Evolutionary conservation across 164 flowering plant genomes (phyloP), one percentile per base, ranked within the genome.

Genomic region (Dillenia turbinata): DNA sequence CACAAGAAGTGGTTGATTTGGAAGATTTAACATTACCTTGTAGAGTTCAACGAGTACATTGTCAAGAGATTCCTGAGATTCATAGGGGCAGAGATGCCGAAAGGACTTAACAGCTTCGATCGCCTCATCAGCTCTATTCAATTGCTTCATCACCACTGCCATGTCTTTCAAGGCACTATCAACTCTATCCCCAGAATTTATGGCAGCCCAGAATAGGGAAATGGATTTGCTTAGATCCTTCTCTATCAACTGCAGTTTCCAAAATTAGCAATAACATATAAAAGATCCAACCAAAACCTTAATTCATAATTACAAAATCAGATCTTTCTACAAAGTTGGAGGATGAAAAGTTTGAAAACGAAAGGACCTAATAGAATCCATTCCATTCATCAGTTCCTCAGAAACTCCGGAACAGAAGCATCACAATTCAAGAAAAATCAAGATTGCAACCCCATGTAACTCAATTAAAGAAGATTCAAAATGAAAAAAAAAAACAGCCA

Each of bases 111-210:
- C 84, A 0, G 98, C 98, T 65, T 92, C 93, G n/a, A 92, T 78
- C 1, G 91, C 98, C 73, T 92, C 98, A 47, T 90, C 95, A 9
- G 90, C 64, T 22, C 96, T 86, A 61, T 88, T 56, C 78, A 92
- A 52, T 56, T 92, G 96, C 59, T 92, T 89, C 98, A 92, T 89
- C 54, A 88, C 92, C 12, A 85, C 69, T 11, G 92, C 95, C 98
- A 92, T 90, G 78, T 92, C 98, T 68, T 89, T 89, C 71, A 92
- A 58, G 15, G 98, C 92, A 68, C 98, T 92, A 52, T 89, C 96
- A 33, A 89, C 87, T 57, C 95, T 70, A 71, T 92, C 98, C 19
- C 95, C 91, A 8, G 78, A 57, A 62, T 92, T 92, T 52, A 90
- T 92, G 0, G 98, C 87, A 10, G 79, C 73, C 98, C 98, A 92